Evolutionary conservation across 164 flowering plant genomes (phyloP), one percentile per base, ranked within the genome.

Genomic region (Vitis rupestris): DNA sequence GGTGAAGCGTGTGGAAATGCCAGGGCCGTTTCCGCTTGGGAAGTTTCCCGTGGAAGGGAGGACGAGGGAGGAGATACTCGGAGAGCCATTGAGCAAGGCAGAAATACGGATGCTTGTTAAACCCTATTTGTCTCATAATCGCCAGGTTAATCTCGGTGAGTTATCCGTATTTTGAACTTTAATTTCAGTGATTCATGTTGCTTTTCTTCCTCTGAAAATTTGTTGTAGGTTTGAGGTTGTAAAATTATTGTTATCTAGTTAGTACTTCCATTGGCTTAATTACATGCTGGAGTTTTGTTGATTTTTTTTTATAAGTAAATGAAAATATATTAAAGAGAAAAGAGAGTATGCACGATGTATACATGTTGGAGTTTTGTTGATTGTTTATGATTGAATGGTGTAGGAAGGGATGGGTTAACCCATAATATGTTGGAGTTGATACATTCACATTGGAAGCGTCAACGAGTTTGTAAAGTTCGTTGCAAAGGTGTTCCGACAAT

Each of bases 351-450:
- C 6, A 37, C 44, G 44, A 37, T 37, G 44, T 37, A 37, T 37
- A 37, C 44, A 6, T 37, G 44, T 3, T 37, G 7, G 47, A 73
- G 4, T 51, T 44, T 23, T 29, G 61, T 13, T 52, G 51, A 7
- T 27, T 54, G 10, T 23, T 37, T 37, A 37, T 37, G 44, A 37
- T 27, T 56, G 13, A 61, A 54, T 29, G 67, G 7, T 71, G 69
- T 76, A 95, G 99, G 99, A 53, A 89, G 99, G 72, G 99, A 93
- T 77, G 99, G 98, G 31, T 78, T 96, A 71, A 91, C 97, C 1
- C 98, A 95, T 81, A 95, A 96, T 59, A 96, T 96, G 98, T 76
- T 96, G 87, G 99, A 93, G 67, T 67, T 96, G 81, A 58, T 96
- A 73, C 99, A 96, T 72, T 57, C 88, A 17, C 99, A 96, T 66